Conservation (phyloP, 352 stramenopile species). For the Pythium scleroteichum region DNA sequence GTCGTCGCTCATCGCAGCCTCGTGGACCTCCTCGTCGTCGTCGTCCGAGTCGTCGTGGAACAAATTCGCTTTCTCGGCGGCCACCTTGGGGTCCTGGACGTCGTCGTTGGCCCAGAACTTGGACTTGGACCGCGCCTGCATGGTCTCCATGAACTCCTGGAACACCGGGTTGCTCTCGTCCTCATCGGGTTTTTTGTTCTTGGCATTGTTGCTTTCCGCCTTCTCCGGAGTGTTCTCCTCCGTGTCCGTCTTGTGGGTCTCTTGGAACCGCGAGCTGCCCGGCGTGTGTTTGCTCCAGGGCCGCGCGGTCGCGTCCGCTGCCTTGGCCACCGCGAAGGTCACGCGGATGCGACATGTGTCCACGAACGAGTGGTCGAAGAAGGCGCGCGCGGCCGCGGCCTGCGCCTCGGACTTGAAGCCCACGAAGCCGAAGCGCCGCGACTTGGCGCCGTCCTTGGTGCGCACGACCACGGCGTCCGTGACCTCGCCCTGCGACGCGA, state of each 20-base stretch:
- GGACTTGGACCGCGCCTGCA: constrained; percentile 87
- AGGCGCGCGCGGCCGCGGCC: constrained; percentile 52
- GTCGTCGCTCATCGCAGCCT: constrained; percentile 37
- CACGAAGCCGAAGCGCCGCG: constrained; percentile 82
- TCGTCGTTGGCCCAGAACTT: constrained; percentile 93
- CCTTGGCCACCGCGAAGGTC: constrained; percentile 71
- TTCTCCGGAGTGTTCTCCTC: constrained; percentile 29
- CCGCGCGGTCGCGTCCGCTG: constrained; percentile 56
- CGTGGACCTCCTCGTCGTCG: constrained; percentile 89
- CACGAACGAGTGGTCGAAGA: constrained; percentile 90
- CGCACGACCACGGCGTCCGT: constrained; percentile 89
- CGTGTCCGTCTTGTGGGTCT: background rate
- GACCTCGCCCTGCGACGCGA: constrained; percentile 76
- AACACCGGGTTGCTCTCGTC: constrained; percentile 61
- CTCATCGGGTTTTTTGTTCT: constrained; percentile 20
- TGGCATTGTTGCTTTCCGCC: constrained; percentile 28
- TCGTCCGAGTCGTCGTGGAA: constrained; percentile 39
- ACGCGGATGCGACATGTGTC: constrained; percentile 89
- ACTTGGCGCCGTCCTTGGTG: constrained; percentile 88
- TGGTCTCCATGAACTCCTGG: constrained; percentile 89
- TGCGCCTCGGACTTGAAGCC: constrained; percentile 75
- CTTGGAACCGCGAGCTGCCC: constrained; percentile 67
- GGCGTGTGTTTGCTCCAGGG: constrained; percentile 91
- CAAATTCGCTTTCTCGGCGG: constrained; percentile 25
- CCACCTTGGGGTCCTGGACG: constrained; percentile 45